phyloP scores from a whole-genome alignment of 2,329 filamentous ascomycete genomes.

The Plenodomus tracheiphilus region DNA sequence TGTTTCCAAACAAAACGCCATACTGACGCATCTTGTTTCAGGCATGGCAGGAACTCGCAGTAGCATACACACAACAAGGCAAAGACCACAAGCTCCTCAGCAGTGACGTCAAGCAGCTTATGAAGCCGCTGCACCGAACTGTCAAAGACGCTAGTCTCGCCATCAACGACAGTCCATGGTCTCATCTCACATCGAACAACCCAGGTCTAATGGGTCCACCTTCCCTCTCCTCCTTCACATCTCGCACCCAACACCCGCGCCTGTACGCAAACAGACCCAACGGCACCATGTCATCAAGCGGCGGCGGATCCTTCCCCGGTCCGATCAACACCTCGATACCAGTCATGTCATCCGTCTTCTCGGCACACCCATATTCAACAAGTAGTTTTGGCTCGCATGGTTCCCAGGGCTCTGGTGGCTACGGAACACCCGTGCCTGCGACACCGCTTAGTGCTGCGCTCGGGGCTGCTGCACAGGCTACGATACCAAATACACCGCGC shows the following conservation, averaged over 20 bases:
- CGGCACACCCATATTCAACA: constrained; percentile 31
- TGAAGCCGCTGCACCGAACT: constrained; percentile 79
- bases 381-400: constrained; percentile 30
- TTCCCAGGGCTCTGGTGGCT: constrained; percentile 45
- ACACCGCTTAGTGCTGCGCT: constrained; percentile 88
- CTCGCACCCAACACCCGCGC: constrained; percentile 38
- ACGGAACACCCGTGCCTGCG: constrained; percentile 68
- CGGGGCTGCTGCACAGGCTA: constrained; percentile 87
- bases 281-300: constrained; percentile 27
- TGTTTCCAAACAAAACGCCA: constrained; percentile 5
- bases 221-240: constrained; percentile 40
- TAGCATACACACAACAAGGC: constrained; percentile 37
- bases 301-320: constrained; percentile 35
- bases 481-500: constrained; percentile 66
- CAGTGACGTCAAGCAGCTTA: constrained; percentile 70
- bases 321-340: constrained; percentile 44
- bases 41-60: constrained; percentile 70
- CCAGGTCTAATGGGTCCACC: constrained; percentile 33
- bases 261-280: constrained; percentile 29
- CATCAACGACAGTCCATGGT: constrained; percentile 69
- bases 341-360: constrained; percentile 31
- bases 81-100: constrained; percentile 54
- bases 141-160: constrained; percentile 78
- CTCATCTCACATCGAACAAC: constrained; percentile 53
- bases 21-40: constrained; percentile 43